phyloP scores from a whole-genome alignment of 208 protist species.

The Porcisia hertigi region DNA sequence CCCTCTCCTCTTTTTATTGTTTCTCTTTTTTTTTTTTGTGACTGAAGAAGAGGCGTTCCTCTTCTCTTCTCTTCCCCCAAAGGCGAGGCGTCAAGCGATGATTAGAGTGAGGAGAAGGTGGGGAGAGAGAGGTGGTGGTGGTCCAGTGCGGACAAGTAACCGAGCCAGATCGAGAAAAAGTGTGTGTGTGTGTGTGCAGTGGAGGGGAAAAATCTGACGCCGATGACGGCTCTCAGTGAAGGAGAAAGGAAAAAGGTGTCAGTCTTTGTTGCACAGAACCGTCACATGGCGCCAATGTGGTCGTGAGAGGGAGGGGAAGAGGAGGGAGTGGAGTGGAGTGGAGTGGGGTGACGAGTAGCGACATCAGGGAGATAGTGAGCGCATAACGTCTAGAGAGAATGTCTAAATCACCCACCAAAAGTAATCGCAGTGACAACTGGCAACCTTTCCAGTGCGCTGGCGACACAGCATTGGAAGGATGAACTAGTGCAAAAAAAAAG shows the following conservation, averaged over 20 bases:
- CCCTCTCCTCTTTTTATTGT: too few species aligned
- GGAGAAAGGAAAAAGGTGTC: neutral
- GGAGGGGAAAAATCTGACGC: too few species aligned
- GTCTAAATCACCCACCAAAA: neutral
- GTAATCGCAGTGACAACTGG: neutral
- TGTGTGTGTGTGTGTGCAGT: neutral
- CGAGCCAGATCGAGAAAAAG: neutral
- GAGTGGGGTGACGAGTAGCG: neutral
- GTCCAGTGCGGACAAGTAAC: neutral
- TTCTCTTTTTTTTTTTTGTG: neutral
- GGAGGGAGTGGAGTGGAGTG: neutral
- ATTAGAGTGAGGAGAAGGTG: neutral
- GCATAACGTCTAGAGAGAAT: neutral
- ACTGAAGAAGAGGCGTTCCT: neutral
- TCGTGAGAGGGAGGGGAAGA: neutral
- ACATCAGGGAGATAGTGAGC: neutral
- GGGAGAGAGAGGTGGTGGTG: neutral
- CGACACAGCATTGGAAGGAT: neutral
- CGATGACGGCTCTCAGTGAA: neutral
- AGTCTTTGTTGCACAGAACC: neutral
- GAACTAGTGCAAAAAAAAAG: neutral
- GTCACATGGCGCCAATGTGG: neutral
- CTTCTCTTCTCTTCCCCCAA: neutral
- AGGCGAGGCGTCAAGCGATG: too few species aligned
- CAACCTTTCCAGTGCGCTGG: neutral